Evolutionary conservation across 306 rosid genomes (phyloP).

Genomic region (Hylodesmum podocarpum): DNA sequence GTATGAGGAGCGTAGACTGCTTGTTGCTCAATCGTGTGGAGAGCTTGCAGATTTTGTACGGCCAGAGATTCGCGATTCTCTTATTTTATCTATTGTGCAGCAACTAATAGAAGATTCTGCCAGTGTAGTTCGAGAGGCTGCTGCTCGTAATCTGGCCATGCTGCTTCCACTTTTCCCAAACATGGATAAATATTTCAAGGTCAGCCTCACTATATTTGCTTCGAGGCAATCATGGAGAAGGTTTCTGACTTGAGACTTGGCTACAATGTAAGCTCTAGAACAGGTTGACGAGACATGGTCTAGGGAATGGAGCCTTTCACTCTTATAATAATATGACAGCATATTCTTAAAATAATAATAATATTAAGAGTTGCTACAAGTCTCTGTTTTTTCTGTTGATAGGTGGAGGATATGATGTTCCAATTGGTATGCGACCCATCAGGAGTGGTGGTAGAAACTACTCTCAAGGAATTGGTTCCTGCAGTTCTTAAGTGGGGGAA

Average conservation of each 20-base stretch:
- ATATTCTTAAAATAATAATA: slow-evolving; percentile 30
- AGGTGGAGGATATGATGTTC: slow-evolving; percentile 99
- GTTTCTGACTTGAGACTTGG: slow-evolving; percentile 98
- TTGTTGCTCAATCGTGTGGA: slow-evolving; percentile 98
- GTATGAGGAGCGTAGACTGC: slow-evolving; percentile 98
- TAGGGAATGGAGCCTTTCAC: slow-evolving; percentile 77
- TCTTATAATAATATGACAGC: slow-evolving; percentile 45
- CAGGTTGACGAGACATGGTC: slow-evolving; percentile 80
- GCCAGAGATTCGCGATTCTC: slow-evolving; percentile 97
- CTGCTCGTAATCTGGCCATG: slow-evolving; percentile 91
- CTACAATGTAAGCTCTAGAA: slow-evolving; percentile 98
- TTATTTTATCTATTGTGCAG: slow-evolving; percentile 89
- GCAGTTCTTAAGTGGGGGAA: slow-evolving; percentile 88
- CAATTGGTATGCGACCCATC: slow-evolving; percentile 93
- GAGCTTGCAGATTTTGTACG: slow-evolving; percentile 94
- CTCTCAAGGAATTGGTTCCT: slow-evolving; percentile 87
- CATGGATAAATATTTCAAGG: slow-evolving; percentile 99
- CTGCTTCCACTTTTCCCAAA: slow-evolving; percentile 93
- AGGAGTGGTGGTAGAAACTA: slow-evolving; percentile 89
- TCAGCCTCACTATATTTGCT: slow-evolving; percentile 99
- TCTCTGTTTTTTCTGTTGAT: slow-evolving; percentile 38
- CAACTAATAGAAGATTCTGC: slow-evolving; percentile 94
- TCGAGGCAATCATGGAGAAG: slow-evolving; percentile 99
- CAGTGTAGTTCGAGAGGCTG: slow-evolving; percentile 93
- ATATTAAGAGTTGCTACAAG: slow-evolving; percentile 40